Evolutionary conservation across 1,284 basidiomycete species (phyloP), one percentile per base, ranked within the genome.

Genomic region (Cutaneotrichosporon cyanovorans): DNA sequence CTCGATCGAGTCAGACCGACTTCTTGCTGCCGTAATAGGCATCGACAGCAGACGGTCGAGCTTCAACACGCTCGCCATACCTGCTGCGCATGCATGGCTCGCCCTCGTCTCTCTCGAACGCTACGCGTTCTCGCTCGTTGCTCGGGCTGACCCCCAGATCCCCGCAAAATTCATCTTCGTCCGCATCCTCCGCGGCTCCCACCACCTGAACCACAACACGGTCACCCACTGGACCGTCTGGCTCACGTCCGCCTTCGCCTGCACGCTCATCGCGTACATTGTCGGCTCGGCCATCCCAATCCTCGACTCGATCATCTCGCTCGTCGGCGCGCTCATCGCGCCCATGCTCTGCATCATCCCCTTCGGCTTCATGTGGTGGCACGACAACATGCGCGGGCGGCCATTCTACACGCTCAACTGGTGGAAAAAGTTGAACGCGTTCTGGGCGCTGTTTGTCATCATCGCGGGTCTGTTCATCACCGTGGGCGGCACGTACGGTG

Each of bases 141-240:
- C 32, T 31, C 45, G 21, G 51, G 25, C 25, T 28, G 25, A 28
- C 53, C 20, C n/a, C 50, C 46, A 65, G 58, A 51, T 65, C 45
- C 59, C 61, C 11, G 59, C 61, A 33, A 66, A 65, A 44, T 67
- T 56, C 52, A 44, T 62, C 43, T 61, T 68, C 25, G 54, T 67
- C 2, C 55, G 61, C 25, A 22, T 61, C 11, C 52, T 67, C 33
- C 54, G 55, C 36, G 59, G 59, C 22, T 56, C 54, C n/a, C 32
- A 48, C n/a, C 59, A 67, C 53, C 56, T 67, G 6, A 53, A 51
- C 16, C 42, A 40, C 25, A 58, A 57, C 45, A 58, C 55, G 2
- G 30, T 39, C 16, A 53, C 46, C 20, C 63, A 65, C 48, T 68
- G 62, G 62, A 41, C 44, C 16, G 51, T 51, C 14, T 68, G 65